Conservation (phyloP, 805 yeast species). For the Lachancea dasiensis region DNA sequence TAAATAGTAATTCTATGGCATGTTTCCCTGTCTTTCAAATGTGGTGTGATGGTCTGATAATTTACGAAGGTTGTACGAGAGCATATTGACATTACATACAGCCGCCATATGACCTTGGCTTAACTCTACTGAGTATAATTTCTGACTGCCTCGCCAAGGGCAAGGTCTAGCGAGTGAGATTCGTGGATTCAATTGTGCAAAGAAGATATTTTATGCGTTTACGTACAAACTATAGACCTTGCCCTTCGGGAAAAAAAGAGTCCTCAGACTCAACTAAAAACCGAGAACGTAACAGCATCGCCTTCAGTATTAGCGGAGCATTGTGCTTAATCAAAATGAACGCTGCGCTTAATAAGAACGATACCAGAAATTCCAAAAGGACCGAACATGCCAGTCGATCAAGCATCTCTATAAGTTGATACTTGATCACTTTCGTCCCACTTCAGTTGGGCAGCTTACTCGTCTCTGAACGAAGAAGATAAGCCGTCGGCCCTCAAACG, state of each 20-base stretch:
- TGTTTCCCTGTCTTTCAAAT: not conserved
- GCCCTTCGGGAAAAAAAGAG: constrained; percentile 3
- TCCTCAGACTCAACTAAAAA: constrained; percentile 3
- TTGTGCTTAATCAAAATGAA: not conserved
- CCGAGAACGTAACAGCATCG: no score
- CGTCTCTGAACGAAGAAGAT: not conserved
- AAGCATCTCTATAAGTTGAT: not conserved
- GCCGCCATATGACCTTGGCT: no score
- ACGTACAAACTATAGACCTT: no score
- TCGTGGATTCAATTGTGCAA: no score
- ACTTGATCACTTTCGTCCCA: constrained; percentile 30
- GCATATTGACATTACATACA: no score
- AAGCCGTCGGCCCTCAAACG: constrained; percentile 30
- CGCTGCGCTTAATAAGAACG: not conserved
- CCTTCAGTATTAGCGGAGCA: no score
- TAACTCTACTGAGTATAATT: no score
- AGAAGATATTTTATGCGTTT: no score
- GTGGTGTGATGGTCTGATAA: not conserved
- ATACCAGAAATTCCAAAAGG: constrained; percentile 16
- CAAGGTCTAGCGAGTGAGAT: no score
- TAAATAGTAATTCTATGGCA: not conserved
- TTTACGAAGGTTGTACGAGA: not conserved
- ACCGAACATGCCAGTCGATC: constrained; percentile 32
- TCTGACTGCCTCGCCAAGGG: no score
- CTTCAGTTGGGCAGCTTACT: constrained; percentile 26